phyloP scores from a whole-genome alignment of 2,329 filamentous ascomycete genomes.

The Camptophora hylomeconis region DNA sequence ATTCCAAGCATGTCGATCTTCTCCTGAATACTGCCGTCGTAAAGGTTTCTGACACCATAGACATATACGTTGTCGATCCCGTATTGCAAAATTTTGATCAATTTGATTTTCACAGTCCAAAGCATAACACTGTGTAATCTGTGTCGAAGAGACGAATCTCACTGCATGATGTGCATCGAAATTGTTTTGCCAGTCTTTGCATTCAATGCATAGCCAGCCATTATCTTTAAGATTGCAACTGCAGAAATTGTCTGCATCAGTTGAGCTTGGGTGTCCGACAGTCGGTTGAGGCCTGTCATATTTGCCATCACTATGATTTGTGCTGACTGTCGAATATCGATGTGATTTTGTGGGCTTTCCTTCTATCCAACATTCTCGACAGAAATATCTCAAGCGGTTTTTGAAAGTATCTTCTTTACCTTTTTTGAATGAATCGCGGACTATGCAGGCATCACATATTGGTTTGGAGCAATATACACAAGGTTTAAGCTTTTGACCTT shows the following conservation, averaged over 20 bases:
- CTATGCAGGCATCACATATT: conserved; percentile 21
- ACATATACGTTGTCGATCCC: conserved; percentile 20
- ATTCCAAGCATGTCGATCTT: conserved; percentile 15
- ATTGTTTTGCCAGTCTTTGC: conserved; percentile 19
- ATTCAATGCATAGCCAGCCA: conserved; percentile 20
- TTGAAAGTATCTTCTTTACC: conserved; percentile 20
- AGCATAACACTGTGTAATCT: conserved; percentile 16
- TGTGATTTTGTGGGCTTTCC: conserved; percentile 17
- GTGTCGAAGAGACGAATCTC: conserved; percentile 4
- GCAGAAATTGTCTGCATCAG: conserved; percentile 16
- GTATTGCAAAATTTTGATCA: conserved; percentile 16
- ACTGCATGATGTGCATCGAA: background rate
- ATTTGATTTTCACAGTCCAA: conserved; percentile 14
- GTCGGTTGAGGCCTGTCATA: conserved; percentile 2
- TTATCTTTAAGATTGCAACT: conserved; percentile 17
- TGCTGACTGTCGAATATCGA: conserved; percentile 9
- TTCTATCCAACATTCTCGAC: conserved; percentile 18
- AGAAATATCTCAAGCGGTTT: conserved; percentile 20
- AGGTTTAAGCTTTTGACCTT: conserved; percentile 12
- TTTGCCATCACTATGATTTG: conserved; percentile 1
- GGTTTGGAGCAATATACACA: conserved; percentile 21
- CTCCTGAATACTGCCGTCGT: conserved; percentile 13
- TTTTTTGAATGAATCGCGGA: conserved; percentile 18
- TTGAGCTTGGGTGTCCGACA: background rate
- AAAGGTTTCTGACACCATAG: conserved; percentile 21